These are phyloP conservation scores for Taiwanofungus camphoratus DNA, from an alignment of 1,284 basidiomycete genomes.

Conservation along the genomic window DNA sequence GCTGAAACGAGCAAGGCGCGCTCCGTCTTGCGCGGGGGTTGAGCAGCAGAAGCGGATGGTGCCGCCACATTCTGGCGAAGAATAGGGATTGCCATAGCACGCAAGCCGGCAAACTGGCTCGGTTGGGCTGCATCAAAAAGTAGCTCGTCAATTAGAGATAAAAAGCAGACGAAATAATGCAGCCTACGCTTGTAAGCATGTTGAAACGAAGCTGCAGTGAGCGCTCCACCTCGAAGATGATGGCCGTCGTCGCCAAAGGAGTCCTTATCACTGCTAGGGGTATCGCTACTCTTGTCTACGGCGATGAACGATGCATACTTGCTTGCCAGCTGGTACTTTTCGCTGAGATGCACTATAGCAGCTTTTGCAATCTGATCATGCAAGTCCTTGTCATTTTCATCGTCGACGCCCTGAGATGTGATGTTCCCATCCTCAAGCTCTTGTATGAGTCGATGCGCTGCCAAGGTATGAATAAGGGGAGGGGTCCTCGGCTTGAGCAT, in stretches of 20 bases:
- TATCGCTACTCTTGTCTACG: conserved; percentile 30
- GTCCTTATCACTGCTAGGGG: background rate
- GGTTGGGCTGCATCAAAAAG: too few species aligned
- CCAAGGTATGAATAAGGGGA: conserved; percentile 47
- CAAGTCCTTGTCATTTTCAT: too few species aligned
- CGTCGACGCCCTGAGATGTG: conserved; percentile 3
- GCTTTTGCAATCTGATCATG: conserved; percentile 33
- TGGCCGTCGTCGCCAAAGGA: background rate
- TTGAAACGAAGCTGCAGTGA: too few species aligned
- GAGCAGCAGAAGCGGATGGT: too few species aligned
- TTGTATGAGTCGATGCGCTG: conserved; percentile 45
- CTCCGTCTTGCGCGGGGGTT: background rate
- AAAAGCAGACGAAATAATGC: too few species aligned
- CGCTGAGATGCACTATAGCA: conserved; percentile 42
- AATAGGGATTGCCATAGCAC: too few species aligned
- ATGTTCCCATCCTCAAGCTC: conserved; percentile 33
- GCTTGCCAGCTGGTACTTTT: conserved; percentile 46
- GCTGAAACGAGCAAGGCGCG: background rate
- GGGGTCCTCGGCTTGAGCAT: background rate
- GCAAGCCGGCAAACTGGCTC: too few species aligned
- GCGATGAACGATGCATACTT: conserved; percentile 53
- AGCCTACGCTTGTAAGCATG: too few species aligned
- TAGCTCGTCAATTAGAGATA: too few species aligned
- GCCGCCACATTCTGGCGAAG: too few species aligned
- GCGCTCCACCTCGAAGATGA: background rate